These are phyloP conservation scores for Luvunga scandens DNA, from an alignment of 345 rosid species.

Conservation along the genomic window DNA sequence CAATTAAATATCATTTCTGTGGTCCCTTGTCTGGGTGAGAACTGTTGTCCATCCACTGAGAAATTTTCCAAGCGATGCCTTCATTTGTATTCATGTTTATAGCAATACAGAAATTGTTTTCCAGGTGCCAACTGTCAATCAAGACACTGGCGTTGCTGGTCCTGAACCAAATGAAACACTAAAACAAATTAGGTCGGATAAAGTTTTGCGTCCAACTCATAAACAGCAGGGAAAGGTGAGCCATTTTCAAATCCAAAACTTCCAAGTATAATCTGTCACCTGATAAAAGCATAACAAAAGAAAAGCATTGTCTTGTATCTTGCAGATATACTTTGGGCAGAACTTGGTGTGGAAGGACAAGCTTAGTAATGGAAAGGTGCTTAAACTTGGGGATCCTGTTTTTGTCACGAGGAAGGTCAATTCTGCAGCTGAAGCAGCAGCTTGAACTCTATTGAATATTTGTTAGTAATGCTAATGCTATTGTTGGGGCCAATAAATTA, in stretches of 20 bases:
- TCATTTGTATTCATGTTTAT: not conserved
- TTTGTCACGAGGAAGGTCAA: constrained; percentile 47
- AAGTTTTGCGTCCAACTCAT: constrained; percentile 55
- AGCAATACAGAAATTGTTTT: not conserved
- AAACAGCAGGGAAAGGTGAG: constrained; percentile 77
- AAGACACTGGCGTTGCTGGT: constrained; percentile 59
- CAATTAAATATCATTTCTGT: not conserved
- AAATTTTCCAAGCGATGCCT: not conserved
- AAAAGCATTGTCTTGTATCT: not conserved
- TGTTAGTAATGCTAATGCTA: not conserved
- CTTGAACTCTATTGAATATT: constrained; percentile 27
- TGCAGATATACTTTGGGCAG: constrained; percentile 84
- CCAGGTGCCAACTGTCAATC: constrained; percentile 73
- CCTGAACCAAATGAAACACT: constrained; percentile 68
- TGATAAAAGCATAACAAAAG: not conserved
- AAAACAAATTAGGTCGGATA: constrained; percentile 57
- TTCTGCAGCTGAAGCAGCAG: constrained; percentile 70
- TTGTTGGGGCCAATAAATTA: not conserved
- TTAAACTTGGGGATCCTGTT: constrained; percentile 73
- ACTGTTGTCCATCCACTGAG: not conserved
- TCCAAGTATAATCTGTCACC: not conserved
- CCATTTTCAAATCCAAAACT: not conserved
- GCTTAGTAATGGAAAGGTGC: constrained; percentile 28
- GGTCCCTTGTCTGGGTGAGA: not conserved
- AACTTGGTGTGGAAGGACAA: constrained; percentile 69